Base-by-base conservation (phyloP, 2,329 filamentous ascomycete genomes). In the Trichophyton mentagrophytes region DNA sequence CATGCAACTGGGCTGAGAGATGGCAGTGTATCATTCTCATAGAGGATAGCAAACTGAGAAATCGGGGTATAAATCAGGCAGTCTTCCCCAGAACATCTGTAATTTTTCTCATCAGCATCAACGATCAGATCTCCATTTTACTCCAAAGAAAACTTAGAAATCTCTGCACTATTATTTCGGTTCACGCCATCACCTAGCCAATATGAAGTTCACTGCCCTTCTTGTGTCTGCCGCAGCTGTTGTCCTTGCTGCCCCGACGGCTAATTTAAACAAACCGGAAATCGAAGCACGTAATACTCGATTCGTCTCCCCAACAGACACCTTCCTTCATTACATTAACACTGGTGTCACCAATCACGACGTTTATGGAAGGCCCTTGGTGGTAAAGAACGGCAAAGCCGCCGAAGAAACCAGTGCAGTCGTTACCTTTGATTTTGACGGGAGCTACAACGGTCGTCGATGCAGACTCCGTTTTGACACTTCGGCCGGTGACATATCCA, bases 391-490 rank as follows among this genome's bases (percentile, higher is more conserved):
- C 63, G 61, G 62, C 36, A 65, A 65, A 20, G 59, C 56, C 0
- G 61, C 17, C 3, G 58, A 69, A 38, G 66, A 68, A 53, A 66
- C 64, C 42, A 68, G 62, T 61, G 61, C 64, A 1, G 66, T 69
- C 25, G 65, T 67, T 7, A 69, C 65, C 33, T 69, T 68, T 60
- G 8, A 65, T n/a, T 36, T 68, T 25, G 56, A 60, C 20, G 6
- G 60, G 0, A 61, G 65, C 1, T 46, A 64, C 44, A 47, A 55
- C 11, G 66, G 65, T 56, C 64, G 62, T 22, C 64, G 58, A 17
- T 69, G 67, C 66, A 63, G 60, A 57, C 62, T 69, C 9, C 60
- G 65, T 8, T 67, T 69, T 27, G 67, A 69, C 27, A 64, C 68
- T 4, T n/a, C 11, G 8, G 61, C 61, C 25, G 63, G 64, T 9